phyloP scores from a whole-genome alignment of 768 basidiomycete species.

The Russula sp. region DNA sequence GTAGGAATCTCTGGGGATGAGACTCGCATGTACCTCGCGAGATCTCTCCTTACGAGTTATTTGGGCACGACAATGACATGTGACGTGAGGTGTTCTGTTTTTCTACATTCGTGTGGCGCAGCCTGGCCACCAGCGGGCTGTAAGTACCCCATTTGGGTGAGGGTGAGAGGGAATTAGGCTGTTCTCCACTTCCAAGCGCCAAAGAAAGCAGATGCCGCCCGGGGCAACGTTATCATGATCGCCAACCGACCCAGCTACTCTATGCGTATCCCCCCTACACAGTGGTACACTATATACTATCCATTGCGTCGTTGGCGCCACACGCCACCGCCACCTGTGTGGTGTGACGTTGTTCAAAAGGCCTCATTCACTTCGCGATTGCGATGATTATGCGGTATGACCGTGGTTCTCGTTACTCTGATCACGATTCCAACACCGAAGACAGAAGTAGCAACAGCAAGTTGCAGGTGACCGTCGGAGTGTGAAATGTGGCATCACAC shows the following conservation, averaged over 20 bases:
- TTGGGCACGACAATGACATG: neutral
- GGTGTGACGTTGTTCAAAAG: neutral
- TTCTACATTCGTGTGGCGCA: too few species aligned
- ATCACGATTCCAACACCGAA: neutral
- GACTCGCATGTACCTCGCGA: neutral
- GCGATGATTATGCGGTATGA: neutral
- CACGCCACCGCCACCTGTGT: conserved; percentile 3
- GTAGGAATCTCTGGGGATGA: neutral
- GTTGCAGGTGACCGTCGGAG: neutral
- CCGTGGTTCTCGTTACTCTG: neutral
- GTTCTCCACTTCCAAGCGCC: too few species aligned
- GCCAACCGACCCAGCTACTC: too few species aligned
- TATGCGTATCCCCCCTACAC: too few species aligned
- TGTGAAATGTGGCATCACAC: neutral
- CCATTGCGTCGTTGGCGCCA: neutral
- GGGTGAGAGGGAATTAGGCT: too few species aligned
- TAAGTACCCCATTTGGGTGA: too few species aligned
- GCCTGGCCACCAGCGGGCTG: too few species aligned
- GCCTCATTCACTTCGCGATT: neutral
- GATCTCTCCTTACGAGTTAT: neutral
- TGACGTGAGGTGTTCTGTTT: neutral
- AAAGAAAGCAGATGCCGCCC: too few species aligned
- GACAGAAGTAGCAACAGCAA: neutral
- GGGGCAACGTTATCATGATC: too few species aligned
- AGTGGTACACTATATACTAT: neutral